Percentiles rank a stretch among this genome's conserved stretches.
Conservation (phyloP, 2,329 filamentous ascomycete species). For the Venturia asperata region DNA sequence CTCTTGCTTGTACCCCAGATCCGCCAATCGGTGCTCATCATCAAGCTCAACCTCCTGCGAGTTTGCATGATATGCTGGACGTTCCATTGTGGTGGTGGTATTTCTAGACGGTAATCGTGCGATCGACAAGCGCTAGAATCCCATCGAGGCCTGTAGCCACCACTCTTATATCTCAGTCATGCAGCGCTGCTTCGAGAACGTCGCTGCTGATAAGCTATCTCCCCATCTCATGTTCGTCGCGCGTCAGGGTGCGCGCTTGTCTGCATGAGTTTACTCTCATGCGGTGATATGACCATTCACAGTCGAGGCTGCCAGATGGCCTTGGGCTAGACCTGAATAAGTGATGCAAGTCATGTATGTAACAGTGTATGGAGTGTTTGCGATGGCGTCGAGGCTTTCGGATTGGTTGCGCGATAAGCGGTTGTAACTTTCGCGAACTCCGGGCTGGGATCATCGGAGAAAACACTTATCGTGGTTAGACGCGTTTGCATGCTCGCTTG, state of each 20-base stretch:
- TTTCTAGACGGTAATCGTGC: background rate
- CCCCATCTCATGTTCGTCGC: background rate
- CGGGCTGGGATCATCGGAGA: background rate
- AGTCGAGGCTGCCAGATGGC: background rate
- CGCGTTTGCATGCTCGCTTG: background rate
- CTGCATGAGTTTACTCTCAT: background rate
- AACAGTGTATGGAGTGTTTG: background rate
- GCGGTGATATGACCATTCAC: background rate
- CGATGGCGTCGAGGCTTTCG: background rate
- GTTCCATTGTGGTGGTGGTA: background rate
- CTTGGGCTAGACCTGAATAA: background rate
- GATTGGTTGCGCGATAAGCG: background rate
- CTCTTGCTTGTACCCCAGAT: constrained; percentile 55
- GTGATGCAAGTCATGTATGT: background rate
- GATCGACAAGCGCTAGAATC: background rate
- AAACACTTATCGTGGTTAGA: background rate
- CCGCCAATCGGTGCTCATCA: constrained; percentile 47
- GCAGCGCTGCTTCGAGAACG: background rate
- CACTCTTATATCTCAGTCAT: background rate
- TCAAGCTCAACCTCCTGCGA: background rate
- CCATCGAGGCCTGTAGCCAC: background rate
- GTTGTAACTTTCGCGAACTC: background rate
- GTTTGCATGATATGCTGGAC: background rate
- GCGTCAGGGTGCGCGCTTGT: background rate
- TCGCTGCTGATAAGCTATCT: constrained; percentile 2